phyloP scores from a whole-genome alignment of 1,284 basidiomycete genomes.

The Naganishia sp. region DNA sequence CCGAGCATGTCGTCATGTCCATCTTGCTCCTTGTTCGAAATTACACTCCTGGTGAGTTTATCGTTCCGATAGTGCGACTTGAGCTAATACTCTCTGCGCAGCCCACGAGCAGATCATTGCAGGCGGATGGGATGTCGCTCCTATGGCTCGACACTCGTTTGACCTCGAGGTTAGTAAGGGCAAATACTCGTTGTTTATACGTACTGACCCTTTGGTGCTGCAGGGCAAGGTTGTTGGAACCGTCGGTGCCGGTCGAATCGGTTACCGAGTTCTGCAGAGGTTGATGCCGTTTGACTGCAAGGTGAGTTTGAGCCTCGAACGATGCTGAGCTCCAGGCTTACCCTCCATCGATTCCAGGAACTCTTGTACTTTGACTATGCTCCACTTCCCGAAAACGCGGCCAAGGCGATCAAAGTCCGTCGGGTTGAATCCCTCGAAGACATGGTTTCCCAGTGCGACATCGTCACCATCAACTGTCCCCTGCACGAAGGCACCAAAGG shows the following conservation, averaged over 20 bases:
- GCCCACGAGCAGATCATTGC: constrained; percentile 72
- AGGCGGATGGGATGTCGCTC: constrained; percentile 82
- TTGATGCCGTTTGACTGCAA: constrained; percentile 85
- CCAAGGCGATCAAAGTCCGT: constrained; percentile 69
- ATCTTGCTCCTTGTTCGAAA: constrained; percentile 78
- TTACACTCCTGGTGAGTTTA: constrained; percentile 41
- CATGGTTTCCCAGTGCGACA: constrained; percentile 66
- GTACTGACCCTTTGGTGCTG: background rate
- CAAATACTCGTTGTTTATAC: background rate
- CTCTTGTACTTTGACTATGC: constrained; percentile 92
- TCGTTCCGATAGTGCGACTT: background rate
- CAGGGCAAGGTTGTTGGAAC: constrained; percentile 79
- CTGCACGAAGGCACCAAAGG: constrained; percentile 69
- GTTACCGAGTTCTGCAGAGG: constrained; percentile 85
- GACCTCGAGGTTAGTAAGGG: constrained; percentile 68
- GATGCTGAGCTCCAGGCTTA: background rate
- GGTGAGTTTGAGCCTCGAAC: background rate
- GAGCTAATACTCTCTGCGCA: constrained; percentile 22
- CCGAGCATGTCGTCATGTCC: constrained; percentile 83
- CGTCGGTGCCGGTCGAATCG: constrained; percentile 81
- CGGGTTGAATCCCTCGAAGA: constrained; percentile 82
- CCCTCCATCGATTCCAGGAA: constrained; percentile 55
- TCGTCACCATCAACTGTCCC: constrained; percentile 44
- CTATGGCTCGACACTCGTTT: constrained; percentile 75
- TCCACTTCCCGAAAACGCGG: constrained; percentile 73